Percentiles rank a stretch among this genome's conserved stretches.
Conservation (phyloP, 1,284 basidiomycete species). For the Naganishia cerealis region DNA sequence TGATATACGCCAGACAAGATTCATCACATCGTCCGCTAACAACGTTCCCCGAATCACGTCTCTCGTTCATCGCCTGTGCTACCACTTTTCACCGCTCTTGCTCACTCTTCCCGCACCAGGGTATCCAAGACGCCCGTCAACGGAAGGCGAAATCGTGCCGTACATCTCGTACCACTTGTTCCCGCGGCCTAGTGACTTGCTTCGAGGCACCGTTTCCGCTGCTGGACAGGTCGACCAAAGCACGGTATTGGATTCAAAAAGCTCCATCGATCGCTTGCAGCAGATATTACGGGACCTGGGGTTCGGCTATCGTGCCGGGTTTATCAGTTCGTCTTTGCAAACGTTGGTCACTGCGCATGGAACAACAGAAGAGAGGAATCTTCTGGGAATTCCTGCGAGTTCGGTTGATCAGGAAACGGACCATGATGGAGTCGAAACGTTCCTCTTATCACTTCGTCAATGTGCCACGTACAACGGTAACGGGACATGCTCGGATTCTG, state of each 20-base stretch:
- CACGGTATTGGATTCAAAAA: not conserved
- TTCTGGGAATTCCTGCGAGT: conserved; percentile 10
- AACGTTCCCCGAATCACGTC: conserved; percentile 88
- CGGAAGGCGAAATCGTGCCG: conserved; percentile 29
- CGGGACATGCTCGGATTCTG: not conserved
- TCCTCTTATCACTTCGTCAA: conserved; percentile 32
- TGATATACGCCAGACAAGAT: conserved; percentile 59
- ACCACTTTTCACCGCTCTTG: conserved; percentile 68
- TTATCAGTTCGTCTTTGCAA: conserved; percentile 77
- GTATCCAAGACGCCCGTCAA: not conserved
- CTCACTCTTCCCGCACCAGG: conserved; percentile 46
- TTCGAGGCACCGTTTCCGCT: not conserved
- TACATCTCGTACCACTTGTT: conserved; percentile 73
- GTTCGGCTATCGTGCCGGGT: conserved; percentile 93
- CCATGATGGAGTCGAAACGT: conserved; percentile 35
- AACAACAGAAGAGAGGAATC: conserved; percentile 37
- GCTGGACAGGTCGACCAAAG: not conserved
- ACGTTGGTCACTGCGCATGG: conserved; percentile 65
- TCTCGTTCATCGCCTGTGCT: conserved; percentile 72
- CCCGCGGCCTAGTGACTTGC: conserved; percentile 71
- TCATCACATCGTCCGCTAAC: conserved; percentile 98
- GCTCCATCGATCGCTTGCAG: conserved; percentile 61
- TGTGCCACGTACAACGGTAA: not conserved
- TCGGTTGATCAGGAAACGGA: conserved; percentile 35
- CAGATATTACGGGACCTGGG: conserved; percentile 73